Conservation (phyloP, 768 basidiomycete species). For the Termitomyces sp. region DNA sequence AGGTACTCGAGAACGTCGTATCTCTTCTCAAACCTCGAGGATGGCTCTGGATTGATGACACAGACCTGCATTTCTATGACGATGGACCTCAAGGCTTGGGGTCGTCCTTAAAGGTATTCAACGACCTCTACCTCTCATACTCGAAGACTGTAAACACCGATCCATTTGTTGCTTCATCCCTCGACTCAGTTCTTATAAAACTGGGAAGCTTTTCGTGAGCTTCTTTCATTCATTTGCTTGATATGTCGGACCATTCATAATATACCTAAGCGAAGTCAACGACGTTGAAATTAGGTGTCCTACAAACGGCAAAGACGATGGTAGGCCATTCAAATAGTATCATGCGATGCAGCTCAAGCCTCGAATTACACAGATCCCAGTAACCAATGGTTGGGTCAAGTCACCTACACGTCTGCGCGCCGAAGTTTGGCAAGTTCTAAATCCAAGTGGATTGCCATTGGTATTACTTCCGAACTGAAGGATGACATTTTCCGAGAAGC, state of each 20-base stretch:
- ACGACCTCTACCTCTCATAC: background rate
- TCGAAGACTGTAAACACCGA: background rate
- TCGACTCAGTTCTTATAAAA: background rate
- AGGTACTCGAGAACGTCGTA: background rate
- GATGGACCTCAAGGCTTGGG: background rate
- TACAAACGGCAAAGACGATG: background rate
- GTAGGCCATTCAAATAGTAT: background rate
- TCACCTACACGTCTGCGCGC: background rate
- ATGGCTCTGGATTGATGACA: conserved; percentile 10
- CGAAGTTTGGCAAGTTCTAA: background rate
- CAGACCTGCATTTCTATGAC: background rate
- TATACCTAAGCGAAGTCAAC: background rate
- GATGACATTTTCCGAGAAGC: background rate
- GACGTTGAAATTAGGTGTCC: background rate
- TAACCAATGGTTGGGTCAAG: background rate
- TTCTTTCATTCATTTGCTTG: background rate
- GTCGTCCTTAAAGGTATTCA: background rate
- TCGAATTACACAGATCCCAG: background rate
- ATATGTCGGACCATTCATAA: background rate
- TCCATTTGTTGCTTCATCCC: background rate
- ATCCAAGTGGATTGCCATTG: background rate
- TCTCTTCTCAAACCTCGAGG: conserved; percentile 8
- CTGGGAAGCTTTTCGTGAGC: background rate
- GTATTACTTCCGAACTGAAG: conserved; percentile 1
- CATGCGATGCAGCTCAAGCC: background rate